These are phyloP conservation scores for Meira miltonrushii DNA, from an alignment of 1,284 basidiomycete genomes.

Conservation along the genomic window DNA sequence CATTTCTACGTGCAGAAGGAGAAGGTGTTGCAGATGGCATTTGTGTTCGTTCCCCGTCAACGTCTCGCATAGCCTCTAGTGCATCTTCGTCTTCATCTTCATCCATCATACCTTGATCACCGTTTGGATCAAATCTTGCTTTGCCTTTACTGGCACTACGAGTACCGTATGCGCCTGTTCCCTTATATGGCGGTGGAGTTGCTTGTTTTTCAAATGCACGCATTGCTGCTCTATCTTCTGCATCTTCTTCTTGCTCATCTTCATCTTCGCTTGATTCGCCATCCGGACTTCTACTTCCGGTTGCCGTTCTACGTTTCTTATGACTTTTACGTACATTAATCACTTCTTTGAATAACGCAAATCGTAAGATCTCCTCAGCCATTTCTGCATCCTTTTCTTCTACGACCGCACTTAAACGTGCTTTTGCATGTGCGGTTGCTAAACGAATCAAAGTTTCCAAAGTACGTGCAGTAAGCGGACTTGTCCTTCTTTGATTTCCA, in stretches of 20 bases:
- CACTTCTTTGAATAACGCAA: slow-evolving; percentile 96
- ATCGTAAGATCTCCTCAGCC: slow-evolving; percentile 91
- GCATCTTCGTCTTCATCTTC: slow-evolving; percentile 26
- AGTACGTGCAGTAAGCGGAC: slow-evolving; percentile 94
- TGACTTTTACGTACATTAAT: slow-evolving; percentile 60
- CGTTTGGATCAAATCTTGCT: slow-evolving; percentile 2
- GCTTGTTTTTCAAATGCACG: slow-evolving; percentile 1
- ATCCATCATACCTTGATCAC: slow-evolving; percentile 5
- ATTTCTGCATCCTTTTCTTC: slow-evolving; percentile 79
- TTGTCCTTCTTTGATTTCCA: slow-evolving; percentile 89
- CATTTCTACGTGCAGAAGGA: background rate
- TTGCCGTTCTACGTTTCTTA: slow-evolving; percentile 51
- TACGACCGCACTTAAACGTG: slow-evolving; percentile 78
- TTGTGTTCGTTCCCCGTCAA: slow-evolving; percentile 21
- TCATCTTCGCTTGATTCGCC: slow-evolving; percentile 38
- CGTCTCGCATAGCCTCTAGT: slow-evolving; percentile 38
- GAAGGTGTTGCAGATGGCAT: slow-evolving; percentile 13
- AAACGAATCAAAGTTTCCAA: slow-evolving; percentile 98
- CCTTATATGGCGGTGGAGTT: slow-evolving; percentile 12
- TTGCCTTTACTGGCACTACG: slow-evolving; percentile 19
- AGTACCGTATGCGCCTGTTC: slow-evolving; percentile 35
- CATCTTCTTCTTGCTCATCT: slow-evolving; percentile 58
- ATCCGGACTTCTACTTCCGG: slow-evolving; percentile 29
- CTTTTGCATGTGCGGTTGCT: slow-evolving; percentile 94
- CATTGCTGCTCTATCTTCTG: slow-evolving; percentile 31